Evolutionary conservation across 1,284 basidiomycete species (phyloP).

Genomic region (Meripilus lineatus): DNA sequence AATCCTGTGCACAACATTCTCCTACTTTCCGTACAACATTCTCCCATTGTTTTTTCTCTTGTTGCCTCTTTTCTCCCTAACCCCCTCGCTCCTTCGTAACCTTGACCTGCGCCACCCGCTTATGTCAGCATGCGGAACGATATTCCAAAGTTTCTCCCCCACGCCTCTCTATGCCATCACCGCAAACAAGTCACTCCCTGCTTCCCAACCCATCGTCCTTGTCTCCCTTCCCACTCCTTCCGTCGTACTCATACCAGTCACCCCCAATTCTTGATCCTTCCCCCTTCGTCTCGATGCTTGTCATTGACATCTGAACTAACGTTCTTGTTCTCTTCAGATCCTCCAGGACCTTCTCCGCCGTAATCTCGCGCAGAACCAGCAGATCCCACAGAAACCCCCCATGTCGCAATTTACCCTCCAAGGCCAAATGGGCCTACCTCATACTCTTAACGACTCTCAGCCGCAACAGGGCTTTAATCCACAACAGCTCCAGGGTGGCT

Average conservation of each 20-base stretch:
- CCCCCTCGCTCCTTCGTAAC: too few relatives aligned
- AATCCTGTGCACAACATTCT: too few relatives aligned
- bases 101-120: too few relatives aligned
- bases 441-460: background rate
- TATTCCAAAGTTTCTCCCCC: too few relatives aligned
- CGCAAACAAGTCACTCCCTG: background rate
- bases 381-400: constrained; percentile 15
- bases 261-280: constrained; percentile 8
- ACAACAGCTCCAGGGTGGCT: background rate
- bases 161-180: too few relatives aligned
- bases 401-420: constrained; percentile 10
- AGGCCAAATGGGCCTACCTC: constrained; percentile 9
- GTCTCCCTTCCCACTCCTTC: background rate
- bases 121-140: constrained; percentile 14
- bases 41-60: too few relatives aligned
- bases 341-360: constrained; percentile 10
- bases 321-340: constrained; percentile 3
- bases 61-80: too few relatives aligned
- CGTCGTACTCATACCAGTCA: background rate
- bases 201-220: background rate
- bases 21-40: too few relatives aligned
- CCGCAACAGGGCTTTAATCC: constrained; percentile 1
- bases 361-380: constrained; percentile 35
- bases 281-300: constrained; percentile 4
- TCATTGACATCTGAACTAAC: constrained; percentile 5